Evolutionary conservation across 1,284 basidiomycete genomes (phyloP), one percentile per base, ranked within the genome.

Genomic region (Ganoderma resinaceum): DNA sequence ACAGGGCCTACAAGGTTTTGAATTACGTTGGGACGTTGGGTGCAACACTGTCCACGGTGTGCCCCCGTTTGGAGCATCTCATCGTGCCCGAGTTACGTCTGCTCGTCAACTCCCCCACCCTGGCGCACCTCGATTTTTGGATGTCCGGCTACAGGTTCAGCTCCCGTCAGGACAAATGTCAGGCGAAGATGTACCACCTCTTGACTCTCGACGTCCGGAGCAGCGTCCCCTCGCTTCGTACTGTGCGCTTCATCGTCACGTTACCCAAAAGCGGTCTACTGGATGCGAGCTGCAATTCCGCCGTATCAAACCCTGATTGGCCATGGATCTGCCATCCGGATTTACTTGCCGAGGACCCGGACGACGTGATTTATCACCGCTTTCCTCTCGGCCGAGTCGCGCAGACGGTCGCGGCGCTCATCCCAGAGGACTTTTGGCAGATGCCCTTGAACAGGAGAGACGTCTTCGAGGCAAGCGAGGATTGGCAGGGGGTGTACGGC

Each of bases 251-350:
- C 5, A n/a, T 63, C 35, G 29, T 43, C 59, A 5, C 20, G 6
- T 16, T 7, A n/a, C n/a, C 2, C 40, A 40, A 2, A 6, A 7
- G 35, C 8, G 49, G 8, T 14, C 37, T 14, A 1, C 7, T n/a
- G 9, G 33, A 5, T 2, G n/a, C 5, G 5, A 5, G 4, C 8
- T n/a, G 9, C n/a, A 38, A 9, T 9, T 42, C 23, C 26, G 2
- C 6, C 33, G 29, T 52, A 16, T 18, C 29, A 11, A 23, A 42
- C 11, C 35, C 40, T 0, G 63, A 64, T 29, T 57, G 52, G 63
- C 63, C 63, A 29, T 37, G 14, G 16, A 43, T 64, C 53, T 64
- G 63, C 53, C 23, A 38, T 20, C 63, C 63, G 8, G 23, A 20
- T 1, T 38, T 64, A 29, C 35, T 37, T 16, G 7, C 14, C 2